Evolutionary conservation across 2,329 filamentous ascomycete species (phyloP).

Genomic region (Phaeosphaeriaceae sp.): DNA sequence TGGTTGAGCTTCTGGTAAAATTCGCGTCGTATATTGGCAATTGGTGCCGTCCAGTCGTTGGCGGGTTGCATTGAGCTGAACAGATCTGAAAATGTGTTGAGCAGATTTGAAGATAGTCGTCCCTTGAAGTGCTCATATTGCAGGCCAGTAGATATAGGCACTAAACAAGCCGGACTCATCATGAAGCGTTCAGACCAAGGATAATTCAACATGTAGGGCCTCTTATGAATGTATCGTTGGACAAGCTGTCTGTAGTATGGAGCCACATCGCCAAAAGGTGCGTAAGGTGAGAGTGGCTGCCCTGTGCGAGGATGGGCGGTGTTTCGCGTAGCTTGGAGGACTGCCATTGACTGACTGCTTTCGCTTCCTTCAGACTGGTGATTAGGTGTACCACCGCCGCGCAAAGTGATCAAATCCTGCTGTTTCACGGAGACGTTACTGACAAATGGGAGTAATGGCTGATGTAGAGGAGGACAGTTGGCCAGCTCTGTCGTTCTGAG

Average conservation of each 20-base stretch:
- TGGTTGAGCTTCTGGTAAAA: background rate
- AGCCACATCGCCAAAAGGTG: too few species aligned
- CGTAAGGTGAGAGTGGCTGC: too few species aligned
- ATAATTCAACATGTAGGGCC: background rate
- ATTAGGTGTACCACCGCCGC: slow-evolving; percentile 12
- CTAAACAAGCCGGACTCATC: background rate
- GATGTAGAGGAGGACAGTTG: background rate
- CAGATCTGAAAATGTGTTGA: background rate
- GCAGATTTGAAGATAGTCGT: background rate
- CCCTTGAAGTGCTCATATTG: background rate
- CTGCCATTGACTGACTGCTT: background rate
- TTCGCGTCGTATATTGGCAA: background rate
- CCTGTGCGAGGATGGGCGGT: background rate
- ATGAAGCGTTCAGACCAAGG: background rate
- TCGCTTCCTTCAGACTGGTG: background rate
- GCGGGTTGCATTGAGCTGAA: background rate
- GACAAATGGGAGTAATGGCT: background rate
- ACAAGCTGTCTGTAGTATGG: too few species aligned
- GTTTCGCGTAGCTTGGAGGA: background rate
- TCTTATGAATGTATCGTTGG: too few species aligned
- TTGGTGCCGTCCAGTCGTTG: background rate
- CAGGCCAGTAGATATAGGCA: background rate
- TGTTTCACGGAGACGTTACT: background rate
- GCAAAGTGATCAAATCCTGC: slow-evolving; percentile 11
- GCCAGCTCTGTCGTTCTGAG: background rate